Conservation (phyloP, 805 yeast species). For the Ogataea neopini region DNA sequence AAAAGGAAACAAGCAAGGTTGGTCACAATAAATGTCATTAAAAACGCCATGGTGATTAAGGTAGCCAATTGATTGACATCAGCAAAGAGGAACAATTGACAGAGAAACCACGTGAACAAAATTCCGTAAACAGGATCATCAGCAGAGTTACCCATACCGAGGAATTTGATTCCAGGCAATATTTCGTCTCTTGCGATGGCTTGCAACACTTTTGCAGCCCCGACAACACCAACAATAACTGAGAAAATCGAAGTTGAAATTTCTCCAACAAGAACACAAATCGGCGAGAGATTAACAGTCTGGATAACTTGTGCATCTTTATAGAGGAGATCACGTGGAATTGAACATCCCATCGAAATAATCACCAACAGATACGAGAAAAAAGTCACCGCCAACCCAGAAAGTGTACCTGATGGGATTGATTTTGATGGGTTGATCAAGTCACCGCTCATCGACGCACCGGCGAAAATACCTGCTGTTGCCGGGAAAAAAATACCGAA, state of each 20-base stretch:
- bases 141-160: slow-evolving; percentile 50
- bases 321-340: slow-evolving; percentile 77
- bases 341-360: slow-evolving; percentile 71
- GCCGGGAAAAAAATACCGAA: slow-evolving; percentile 98
- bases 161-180: slow-evolving; percentile 71
- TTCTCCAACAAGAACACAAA: slow-evolving; percentile 83
- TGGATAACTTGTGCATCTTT: slow-evolving; percentile 85
- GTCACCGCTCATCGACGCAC: slow-evolving; percentile 98
- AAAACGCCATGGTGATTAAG: slow-evolving; percentile 93
- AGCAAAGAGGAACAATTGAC: slow-evolving; percentile 83
- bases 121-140: slow-evolving; percentile 69
- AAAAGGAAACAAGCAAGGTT: slow-evolving; percentile 90
- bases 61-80: slow-evolving; percentile 94
- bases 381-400: slow-evolving; percentile 80
- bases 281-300: slow-evolving; percentile 68
- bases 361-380: slow-evolving; percentile 78
- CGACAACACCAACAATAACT: slow-evolving; percentile 92
- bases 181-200: slow-evolving; percentile 90
- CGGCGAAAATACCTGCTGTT: slow-evolving; percentile 97
- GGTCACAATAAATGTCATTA: slow-evolving; percentile 94
- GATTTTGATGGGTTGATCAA: slow-evolving; percentile 80
- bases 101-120: slow-evolving; percentile 73
- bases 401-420: slow-evolving; percentile 91
- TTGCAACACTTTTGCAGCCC: slow-evolving; percentile 87
- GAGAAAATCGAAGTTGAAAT: slow-evolving; percentile 88